Percentiles rank a stretch among this genome's conserved stretches.
Evolutionary conservation across 129 eudicot genomes (phyloP).

Genomic region (Cynara cardunculus): DNA sequence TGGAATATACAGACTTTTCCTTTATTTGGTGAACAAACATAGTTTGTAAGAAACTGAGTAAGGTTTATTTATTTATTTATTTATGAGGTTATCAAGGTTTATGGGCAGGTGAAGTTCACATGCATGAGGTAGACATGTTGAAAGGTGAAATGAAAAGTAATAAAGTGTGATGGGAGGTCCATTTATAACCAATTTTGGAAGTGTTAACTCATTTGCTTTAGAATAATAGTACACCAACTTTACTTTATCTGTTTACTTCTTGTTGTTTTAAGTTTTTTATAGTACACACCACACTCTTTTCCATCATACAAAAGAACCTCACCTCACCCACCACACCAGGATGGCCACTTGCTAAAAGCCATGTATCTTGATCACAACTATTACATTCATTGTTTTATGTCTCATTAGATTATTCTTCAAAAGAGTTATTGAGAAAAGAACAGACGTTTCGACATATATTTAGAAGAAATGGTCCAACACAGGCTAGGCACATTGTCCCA

Average conservation of each 20-base stretch:
- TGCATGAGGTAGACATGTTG: constrained; percentile 24
- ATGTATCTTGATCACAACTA: background rate
- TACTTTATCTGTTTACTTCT: constrained; percentile 16
- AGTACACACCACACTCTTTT: constrained; percentile 17
- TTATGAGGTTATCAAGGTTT: background rate
- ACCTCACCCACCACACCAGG: background rate
- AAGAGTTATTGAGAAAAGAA: background rate
- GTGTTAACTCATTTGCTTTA: constrained; percentile 28
- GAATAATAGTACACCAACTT: constrained; percentile 22
- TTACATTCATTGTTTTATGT: background rate
- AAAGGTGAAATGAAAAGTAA: constrained; percentile 17
- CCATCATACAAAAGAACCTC: background rate
- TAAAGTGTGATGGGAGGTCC: constrained; percentile 28
- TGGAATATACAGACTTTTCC: background rate
- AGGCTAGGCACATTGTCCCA: background rate
- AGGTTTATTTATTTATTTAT: background rate
- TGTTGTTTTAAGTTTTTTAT: background rate
- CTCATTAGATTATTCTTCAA: background rate
- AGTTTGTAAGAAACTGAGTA: background rate
- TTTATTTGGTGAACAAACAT: background rate
- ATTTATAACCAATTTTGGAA: constrained; percentile 16
- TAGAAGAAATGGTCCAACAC: background rate
- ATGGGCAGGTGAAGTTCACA: constrained; percentile 34
- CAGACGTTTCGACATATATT: background rate
- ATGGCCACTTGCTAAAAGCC: background rate